These are phyloP conservation scores for Corylus heterophylla DNA, from an alignment of 306 rosid genomes.

Conservation along the genomic window DNA sequence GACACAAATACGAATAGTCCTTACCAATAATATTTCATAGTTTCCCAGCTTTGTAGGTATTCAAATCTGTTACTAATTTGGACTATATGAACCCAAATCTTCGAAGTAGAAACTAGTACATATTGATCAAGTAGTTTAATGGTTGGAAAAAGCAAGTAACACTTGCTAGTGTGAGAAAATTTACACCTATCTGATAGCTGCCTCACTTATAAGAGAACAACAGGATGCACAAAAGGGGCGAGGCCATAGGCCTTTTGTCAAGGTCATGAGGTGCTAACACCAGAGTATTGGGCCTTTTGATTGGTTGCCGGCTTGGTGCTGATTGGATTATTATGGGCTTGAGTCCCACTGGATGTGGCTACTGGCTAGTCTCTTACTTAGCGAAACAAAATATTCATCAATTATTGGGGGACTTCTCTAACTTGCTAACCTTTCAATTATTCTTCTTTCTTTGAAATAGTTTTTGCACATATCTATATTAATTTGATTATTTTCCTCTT, in stretches of 20 bases:
- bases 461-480: too few relatives aligned
- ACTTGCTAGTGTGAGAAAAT: background rate
- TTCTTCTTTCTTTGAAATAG: background rate
- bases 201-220: background rate
- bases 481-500: background rate
- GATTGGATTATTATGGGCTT: background rate
- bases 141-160: background rate
- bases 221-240: background rate
- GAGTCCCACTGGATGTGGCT: background rate
- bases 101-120: background rate
- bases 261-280: background rate
- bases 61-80: background rate
- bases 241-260: background rate
- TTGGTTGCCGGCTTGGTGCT: background rate
- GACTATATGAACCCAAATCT: background rate
- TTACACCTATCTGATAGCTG: background rate
- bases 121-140: background rate
- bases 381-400: background rate
- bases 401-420: background rate
- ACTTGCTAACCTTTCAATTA: background rate
- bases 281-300: background rate
- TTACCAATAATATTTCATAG: background rate
- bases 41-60: background rate
- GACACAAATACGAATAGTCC: background rate
- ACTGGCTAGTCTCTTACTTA: background rate